Evolutionary conservation across 2,329 filamentous ascomycete species (phyloP).

Genomic region (Phaeosphaeriaceae sp.): DNA sequence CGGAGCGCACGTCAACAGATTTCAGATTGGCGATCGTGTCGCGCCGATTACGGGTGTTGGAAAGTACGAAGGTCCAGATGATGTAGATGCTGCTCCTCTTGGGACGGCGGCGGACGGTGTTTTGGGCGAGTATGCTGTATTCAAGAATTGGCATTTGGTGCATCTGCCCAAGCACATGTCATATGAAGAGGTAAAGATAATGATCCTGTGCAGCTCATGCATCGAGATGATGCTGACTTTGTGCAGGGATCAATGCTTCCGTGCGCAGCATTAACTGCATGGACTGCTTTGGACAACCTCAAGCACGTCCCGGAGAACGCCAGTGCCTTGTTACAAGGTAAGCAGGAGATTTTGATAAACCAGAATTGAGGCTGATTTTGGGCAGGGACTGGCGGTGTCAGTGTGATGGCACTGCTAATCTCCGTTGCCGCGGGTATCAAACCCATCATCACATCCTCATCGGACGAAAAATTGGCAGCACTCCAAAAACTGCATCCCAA

Average conservation of each 20-base stretch:
- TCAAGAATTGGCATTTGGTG: constrained; percentile 1
- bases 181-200: neutral
- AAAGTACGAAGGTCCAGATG: constrained; percentile 8
- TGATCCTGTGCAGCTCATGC: neutral
- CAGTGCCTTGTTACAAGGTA: constrained; percentile 23
- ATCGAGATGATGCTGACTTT: neutral
- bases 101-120: constrained; percentile 15
- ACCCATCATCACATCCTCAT: constrained; percentile 60
- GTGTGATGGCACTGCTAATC: constrained; percentile 30
- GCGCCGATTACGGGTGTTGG: constrained; percentile 14
- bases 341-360: neutral
- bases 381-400: constrained; percentile 51
- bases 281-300: constrained; percentile 22
- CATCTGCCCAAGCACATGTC: neutral
- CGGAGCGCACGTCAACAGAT: constrained; percentile 12
- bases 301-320: constrained; percentile 12
- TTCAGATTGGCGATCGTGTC: constrained; percentile 22
- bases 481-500: constrained; percentile 51
- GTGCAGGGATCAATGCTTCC: constrained; percentile 10
- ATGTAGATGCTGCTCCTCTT: constrained; percentile 5
- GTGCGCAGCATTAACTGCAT: constrained; percentile 24
- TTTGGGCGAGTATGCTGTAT: constrained; percentile 17
- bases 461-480: constrained; percentile 58
- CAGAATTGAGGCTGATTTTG: neutral
- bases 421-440: constrained; percentile 54